These are phyloP conservation scores for Xylaria longipes DNA, from an alignment of 495 filamentous ascomycete genomes.

Conservation along the genomic window DNA sequence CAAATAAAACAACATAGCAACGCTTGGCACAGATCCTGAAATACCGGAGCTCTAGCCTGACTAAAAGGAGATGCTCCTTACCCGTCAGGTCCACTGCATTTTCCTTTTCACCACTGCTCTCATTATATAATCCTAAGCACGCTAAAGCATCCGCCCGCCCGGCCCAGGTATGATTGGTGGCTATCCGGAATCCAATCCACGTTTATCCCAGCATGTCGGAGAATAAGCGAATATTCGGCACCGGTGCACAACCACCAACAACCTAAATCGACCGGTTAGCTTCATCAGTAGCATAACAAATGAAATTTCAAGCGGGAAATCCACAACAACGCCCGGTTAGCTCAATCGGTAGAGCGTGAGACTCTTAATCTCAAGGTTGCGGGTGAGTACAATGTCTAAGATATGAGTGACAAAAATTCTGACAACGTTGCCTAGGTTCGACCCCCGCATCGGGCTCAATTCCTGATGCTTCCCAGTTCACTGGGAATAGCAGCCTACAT, in stretches of 20 bases:
- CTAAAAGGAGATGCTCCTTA: too few relatives aligned
- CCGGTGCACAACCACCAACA: conserved; percentile 2
- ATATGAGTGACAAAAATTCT: neutral
- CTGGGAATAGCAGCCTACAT: conserved; percentile 20
- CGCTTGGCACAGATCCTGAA: neutral
- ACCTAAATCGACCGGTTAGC: conserved; percentile 58
- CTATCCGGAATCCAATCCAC: neutral
- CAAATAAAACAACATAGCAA: neutral
- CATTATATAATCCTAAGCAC: neutral
- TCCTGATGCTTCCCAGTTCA: conserved; percentile 36
- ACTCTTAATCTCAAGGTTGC: conserved; percentile 80
- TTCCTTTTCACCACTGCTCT: neutral
- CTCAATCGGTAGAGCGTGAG: conserved; percentile 86
- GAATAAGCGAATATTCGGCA: neutral
- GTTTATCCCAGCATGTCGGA: neutral
- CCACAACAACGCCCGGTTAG: conserved; percentile 56
- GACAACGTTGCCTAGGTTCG: conserved; percentile 44
- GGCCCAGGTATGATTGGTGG: neutral
- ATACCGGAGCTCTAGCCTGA: too few relatives aligned
- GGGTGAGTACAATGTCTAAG: conserved; percentile 44
- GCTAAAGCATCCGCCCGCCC: neutral
- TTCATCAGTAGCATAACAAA: conserved; percentile 67
- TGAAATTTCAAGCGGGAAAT: neutral
- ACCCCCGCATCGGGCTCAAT: conserved; percentile 53
- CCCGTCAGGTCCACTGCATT: neutral